phyloP scores from a whole-genome alignment of 306 rosid genomes.

The Styphnolobium japonicum region DNA sequence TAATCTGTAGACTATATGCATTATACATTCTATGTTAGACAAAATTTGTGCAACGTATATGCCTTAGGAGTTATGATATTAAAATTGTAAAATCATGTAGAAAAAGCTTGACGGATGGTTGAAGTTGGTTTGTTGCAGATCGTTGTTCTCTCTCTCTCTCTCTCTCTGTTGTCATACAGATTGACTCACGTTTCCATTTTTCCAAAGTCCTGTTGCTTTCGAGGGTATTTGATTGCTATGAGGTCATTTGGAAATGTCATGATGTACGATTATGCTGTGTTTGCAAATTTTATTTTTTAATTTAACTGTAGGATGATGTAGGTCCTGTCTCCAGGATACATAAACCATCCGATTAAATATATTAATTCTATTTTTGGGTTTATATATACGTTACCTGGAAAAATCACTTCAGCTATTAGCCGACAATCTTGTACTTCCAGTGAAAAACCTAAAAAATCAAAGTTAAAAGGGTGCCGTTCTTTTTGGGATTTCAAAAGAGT shows the following conservation, averaged over 20 bases:
- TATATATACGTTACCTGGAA: neutral
- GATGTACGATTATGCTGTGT: neutral
- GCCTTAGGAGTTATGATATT: neutral
- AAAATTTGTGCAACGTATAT: neutral
- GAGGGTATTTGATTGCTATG: neutral
- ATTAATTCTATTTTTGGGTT: neutral
- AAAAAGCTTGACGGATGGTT: neutral
- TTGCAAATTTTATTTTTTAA: neutral
- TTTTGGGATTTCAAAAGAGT: neutral
- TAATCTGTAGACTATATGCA: neutral
- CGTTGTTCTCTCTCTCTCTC: neutral
- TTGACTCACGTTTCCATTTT: neutral
- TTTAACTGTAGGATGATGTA: neutral
- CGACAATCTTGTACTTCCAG: neutral
- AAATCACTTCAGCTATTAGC: neutral
- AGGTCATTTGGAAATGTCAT: neutral
- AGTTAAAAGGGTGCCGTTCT: neutral
- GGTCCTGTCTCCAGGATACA: neutral
- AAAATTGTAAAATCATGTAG: neutral
- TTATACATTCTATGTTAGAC: neutral
- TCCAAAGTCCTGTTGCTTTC: neutral
- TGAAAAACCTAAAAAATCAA: neutral
- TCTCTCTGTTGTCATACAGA: neutral
- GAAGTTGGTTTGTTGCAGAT: neutral
- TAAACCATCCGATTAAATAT: neutral